These are phyloP conservation scores for Fusarium mundagurra DNA, from an alignment of 2,329 filamentous ascomycete species.

Conservation along the genomic window DNA sequence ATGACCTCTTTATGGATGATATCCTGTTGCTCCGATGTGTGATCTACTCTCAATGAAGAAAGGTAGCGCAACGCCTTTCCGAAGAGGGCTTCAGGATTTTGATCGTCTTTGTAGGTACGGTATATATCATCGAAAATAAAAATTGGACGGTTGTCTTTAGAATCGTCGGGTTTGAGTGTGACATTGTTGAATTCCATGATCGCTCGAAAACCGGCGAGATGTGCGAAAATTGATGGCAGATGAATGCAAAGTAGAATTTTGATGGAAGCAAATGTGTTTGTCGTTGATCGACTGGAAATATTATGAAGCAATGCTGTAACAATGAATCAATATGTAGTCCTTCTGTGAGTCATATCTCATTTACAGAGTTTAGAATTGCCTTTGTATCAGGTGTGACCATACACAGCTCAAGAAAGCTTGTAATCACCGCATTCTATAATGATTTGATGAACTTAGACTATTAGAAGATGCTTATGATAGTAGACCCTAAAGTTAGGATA, in stretches of 20 bases:
- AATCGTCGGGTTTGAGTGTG: accelerated
- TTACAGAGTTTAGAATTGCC: neutral
- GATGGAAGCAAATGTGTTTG: accelerated
- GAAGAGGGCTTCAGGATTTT: neutral
- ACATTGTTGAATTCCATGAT: neutral
- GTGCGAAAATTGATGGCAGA: neutral
- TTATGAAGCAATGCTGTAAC: neutral
- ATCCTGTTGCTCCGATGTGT: neutral
- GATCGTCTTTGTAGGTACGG: neutral
- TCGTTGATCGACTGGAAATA: no score
- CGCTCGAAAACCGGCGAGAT: no score
- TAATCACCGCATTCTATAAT: accelerated
- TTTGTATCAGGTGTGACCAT: neutral
- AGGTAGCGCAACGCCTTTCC: neutral
- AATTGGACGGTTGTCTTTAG: neutral
- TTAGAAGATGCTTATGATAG: no score
- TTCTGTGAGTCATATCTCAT: neutral
- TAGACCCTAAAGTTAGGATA: neutral
- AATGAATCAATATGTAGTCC: accelerated
- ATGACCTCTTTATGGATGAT: accelerated
- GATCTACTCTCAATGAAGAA: neutral
- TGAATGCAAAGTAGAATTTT: accelerated
- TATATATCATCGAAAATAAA: neutral
- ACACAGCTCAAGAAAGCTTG: neutral
- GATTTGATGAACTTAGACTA: no score